A percentile compares a stretch with the other conserved stretches of the same genome.
phyloP scores from a whole-genome alignment of 768 basidiomycete genomes.

The Leucogyrophana mollusca region DNA sequence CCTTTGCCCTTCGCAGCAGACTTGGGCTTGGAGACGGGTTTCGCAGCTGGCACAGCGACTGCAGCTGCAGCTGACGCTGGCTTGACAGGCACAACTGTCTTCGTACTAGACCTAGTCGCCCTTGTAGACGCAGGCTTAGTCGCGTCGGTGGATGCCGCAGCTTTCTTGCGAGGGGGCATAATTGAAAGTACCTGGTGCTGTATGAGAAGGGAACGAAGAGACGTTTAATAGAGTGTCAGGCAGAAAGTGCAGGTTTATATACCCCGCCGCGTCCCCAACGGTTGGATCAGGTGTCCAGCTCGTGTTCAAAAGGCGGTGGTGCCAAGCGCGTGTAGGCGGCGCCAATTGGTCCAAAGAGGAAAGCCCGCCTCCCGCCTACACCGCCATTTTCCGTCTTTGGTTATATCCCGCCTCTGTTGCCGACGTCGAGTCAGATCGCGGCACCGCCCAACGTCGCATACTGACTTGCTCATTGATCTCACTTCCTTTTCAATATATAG shows the following conservation, averaged over 20 bases:
- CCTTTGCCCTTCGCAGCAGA: constrained; percentile 6
- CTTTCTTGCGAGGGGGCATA: constrained; percentile 51
- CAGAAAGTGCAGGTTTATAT: too few species aligned
- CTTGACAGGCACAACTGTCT: constrained; percentile 17
- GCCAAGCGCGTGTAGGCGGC: too few species aligned
- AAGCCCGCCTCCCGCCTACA: too few species aligned
- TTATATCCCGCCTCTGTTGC: too few species aligned
- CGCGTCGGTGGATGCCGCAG: constrained; percentile 26
- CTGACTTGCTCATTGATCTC: too few species aligned
- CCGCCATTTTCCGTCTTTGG: too few species aligned
- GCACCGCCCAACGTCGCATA: too few species aligned
- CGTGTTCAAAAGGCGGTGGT: constrained; percentile 2
- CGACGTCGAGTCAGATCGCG: too few species aligned
- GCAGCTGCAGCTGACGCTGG: constrained; percentile 18
- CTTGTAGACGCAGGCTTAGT: constrained; percentile 20
- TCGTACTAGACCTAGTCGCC: constrained; percentile 36
- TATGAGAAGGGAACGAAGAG: too few species aligned
- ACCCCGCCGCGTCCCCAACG: too few species aligned
- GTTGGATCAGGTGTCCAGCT: not conserved
- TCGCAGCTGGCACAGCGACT: constrained; percentile 17
- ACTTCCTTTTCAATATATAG: too few species aligned
- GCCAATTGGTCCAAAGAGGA: not conserved
- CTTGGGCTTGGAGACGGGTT: constrained; percentile 25
- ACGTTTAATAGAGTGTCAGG: too few species aligned
- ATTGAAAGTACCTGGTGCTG: not conserved